Conservation (phyloP, 805 yeast genomes). For the Starmera quercuum region DNA sequence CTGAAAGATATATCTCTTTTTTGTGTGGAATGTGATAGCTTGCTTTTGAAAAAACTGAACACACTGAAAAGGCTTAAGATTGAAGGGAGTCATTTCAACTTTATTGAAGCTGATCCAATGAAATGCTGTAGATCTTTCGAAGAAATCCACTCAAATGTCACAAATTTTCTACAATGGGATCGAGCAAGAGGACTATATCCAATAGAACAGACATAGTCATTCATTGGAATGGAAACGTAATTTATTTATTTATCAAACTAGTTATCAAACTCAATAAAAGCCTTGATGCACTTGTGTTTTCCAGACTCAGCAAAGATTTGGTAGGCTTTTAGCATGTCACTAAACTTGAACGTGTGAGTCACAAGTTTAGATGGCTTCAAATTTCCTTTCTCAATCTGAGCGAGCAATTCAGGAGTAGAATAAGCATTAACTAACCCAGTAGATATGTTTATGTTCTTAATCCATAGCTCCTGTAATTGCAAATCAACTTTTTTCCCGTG, state of each 20-base stretch:
- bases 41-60: no score
- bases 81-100: no score
- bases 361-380: slow-evolving; percentile 45
- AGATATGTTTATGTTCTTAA: slow-evolving; percentile 33
- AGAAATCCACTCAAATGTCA: no score
- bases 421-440: slow-evolving; percentile 46
- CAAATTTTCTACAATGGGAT: no score
- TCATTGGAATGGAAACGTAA: background rate
- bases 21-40: no score
- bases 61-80: no score
- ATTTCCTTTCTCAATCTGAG: slow-evolving; percentile 21
- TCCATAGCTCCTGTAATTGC: slow-evolving; percentile 37
- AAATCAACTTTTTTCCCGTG: slow-evolving; percentile 36
- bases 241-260: background rate
- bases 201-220: background rate
- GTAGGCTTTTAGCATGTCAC: slow-evolving; percentile 52
- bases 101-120: no score
- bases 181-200: no score
- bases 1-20: no score
- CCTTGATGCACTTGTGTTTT: slow-evolving; percentile 50
- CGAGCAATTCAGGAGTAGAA: slow-evolving; percentile 31
- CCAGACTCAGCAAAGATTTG: slow-evolving; percentile 49
- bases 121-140: no score
- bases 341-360: slow-evolving; percentile 50
- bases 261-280: slow-evolving; percentile 12